Evolutionary conservation across 805 yeast genomes (phyloP), one percentile per base, ranked within the genome.

Genomic region (Candida adriatica): DNA sequence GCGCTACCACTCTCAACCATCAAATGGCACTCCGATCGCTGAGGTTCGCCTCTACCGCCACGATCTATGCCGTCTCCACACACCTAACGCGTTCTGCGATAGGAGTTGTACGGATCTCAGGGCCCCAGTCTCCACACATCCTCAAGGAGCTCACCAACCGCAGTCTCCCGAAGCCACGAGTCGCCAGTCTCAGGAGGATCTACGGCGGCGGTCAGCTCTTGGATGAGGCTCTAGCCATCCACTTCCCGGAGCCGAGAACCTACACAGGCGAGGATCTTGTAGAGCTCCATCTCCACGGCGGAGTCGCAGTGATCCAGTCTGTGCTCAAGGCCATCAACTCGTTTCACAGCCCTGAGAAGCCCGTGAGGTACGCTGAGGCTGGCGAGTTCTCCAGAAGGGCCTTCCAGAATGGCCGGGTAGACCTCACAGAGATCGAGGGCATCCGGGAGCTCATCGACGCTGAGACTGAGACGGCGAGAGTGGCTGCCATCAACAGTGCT

Each of bases 201-300:
- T 76, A 69, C 42, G 22, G 26, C 4, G 35, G 37, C 2, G 46
- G 46, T 3, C 30, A 45, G 3, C 44, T 88, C 2, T 55, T 92
- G 7, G 98, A 92, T 56, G 81, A 84, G 39, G 84, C 96, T 0
- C 55, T 92, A 13, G 62, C 79, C 0, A 47, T 87, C 2, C 79
- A 59, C 48, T 88, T 90, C 56, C 54, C 71, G 13, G 70, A 69
- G 2, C 96, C 96, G 1, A 61, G 66, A 10, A 79, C 95, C 0
- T 92, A 79, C 48, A 92, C 97, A 0, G 98, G 98, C 2, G 97
- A 92, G 53, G 96, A 90, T 45, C 46, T 81, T 16, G 61, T 88
- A 8, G 98, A 92, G 48, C 53, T 92, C n/a, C 96, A 92, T 49
- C 56, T 84, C 2, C 98, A 92, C 55, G 98, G 98, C 4, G 96